Evolutionary conservation across 768 basidiomycete genomes (phyloP), one percentile per base, ranked within the genome.

Genomic region (Clitopilus hobsonii): DNA sequence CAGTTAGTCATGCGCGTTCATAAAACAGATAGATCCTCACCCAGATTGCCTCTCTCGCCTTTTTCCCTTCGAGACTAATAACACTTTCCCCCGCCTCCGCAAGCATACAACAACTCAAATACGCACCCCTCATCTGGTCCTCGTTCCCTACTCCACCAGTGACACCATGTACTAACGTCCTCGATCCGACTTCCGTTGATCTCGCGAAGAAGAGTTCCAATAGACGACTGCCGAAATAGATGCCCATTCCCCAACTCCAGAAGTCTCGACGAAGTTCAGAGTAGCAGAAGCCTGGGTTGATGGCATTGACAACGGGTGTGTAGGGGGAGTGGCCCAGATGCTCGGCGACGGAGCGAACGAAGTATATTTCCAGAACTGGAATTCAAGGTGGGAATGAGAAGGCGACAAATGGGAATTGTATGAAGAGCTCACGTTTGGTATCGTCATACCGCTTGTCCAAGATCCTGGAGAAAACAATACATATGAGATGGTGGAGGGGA

Each of bases 261-360:
- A 73, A n/a, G 6, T 63, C 58, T 23, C 71, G 58, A 0, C 65
- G 60, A 1, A 81, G 61, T 20, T 71, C 67, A 6, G 75, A 76
- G 18, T 60, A 51, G 60, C 76, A 76, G 59, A 67, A 72, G 1
- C 77, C 77, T n/a, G 79, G 79, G 51, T 73, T 71, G 27, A 74
- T 66, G 28, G 68, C 41, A 53, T 69, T 67, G 53, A 72, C 67
- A 28, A 74, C 70, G 18, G 77, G 54, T 0, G 68, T 56, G 1
- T 62, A 56, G 6, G 61, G 5, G 47, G 59, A 56, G 49, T 58
- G 24, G 2, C 62, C 36, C n/a, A 77, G 61, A 20, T 63, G 66
- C 8, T 62, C 66, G 10, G 61, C 64, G 1, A 81, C 61, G 2
- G 69, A 69, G 14, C 71, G 76, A 27, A 60, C 64, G 59, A 78